Conservation (phyloP, 805 yeast species). For the Kuraishia cidri region DNA sequence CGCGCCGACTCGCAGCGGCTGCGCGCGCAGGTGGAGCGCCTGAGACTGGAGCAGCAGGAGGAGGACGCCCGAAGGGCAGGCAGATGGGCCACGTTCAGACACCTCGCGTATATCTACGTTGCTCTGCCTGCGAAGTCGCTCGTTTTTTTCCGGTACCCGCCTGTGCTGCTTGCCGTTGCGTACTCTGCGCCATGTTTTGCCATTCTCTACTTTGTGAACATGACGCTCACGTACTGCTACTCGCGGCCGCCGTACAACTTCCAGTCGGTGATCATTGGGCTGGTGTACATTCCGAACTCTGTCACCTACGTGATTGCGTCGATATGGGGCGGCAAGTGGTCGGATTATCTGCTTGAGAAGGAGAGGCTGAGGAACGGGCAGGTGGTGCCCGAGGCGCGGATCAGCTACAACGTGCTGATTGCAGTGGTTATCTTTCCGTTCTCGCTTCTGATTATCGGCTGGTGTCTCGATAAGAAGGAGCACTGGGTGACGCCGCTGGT, state of each 20-base stretch:
- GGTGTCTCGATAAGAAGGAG: conserved; percentile 61
- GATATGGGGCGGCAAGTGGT: conserved; percentile 75
- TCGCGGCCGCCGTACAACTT: conserved; percentile 63
- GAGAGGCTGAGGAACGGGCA: conserved; percentile 52
- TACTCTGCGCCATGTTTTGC: conserved; percentile 70
- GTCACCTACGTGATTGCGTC: conserved; percentile 70
- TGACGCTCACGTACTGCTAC: conserved; percentile 60
- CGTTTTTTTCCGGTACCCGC: conserved; percentile 58
- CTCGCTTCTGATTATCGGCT: conserved; percentile 68
- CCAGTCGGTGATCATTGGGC: conserved; percentile 55
- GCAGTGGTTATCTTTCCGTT: conserved; percentile 59
- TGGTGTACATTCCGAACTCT: conserved; percentile 78
- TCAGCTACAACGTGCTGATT: conserved; percentile 62
- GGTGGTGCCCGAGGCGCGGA: conserved; percentile 67
- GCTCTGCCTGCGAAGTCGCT: conserved; percentile 57
- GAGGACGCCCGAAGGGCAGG: not conserved
- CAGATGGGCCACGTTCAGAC: conserved; percentile 14
- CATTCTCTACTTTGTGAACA: conserved; percentile 62
- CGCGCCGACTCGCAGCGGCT: conserved; percentile 5
- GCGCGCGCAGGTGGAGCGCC: conserved; percentile 8
- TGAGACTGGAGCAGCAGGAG: conserved; percentile 5
- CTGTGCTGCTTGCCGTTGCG: conserved; percentile 55
- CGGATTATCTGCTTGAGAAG: conserved; percentile 47
- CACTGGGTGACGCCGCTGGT: conserved; percentile 76
- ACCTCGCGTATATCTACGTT: conserved; percentile 31